A percentile compares a stretch with the other conserved stretches of the same genome.
Evolutionary conservation across 352 stramenopile species (phyloP).

Genomic region (Pythium rishiriense): DNA sequence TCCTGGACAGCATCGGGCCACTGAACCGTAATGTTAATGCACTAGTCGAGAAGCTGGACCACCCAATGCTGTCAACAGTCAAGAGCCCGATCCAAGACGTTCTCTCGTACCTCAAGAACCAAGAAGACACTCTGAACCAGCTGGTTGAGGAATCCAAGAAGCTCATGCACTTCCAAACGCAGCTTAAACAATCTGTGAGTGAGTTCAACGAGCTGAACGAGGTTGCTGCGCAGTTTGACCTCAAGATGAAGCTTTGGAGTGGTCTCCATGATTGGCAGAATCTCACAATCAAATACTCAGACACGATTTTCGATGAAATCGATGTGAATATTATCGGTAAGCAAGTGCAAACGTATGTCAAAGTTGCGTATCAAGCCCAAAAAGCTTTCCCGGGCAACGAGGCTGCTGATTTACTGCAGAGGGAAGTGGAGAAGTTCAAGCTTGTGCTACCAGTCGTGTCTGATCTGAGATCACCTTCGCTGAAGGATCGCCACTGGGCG

Average conservation of each 20-base stretch:
- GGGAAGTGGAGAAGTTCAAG: slow-evolving; percentile 90
- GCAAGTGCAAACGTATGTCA: slow-evolving; percentile 87
- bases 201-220: slow-evolving; percentile 91
- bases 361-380: slow-evolving; percentile 83
- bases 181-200: slow-evolving; percentile 85
- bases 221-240: slow-evolving; percentile 77
- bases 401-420: slow-evolving; percentile 76
- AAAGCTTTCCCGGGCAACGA: slow-evolving; percentile 89
- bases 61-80: slow-evolving; percentile 75
- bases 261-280: slow-evolving; percentile 84
- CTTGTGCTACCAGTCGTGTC: slow-evolving; percentile 78
- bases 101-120: slow-evolving; percentile 67
- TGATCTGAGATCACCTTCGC: slow-evolving; percentile 59
- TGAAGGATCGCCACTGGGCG: slow-evolving; percentile 79
- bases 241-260: slow-evolving; percentile 92
- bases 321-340: slow-evolving; percentile 87
- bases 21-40: slow-evolving; percentile 67
- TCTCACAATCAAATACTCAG: slow-evolving; percentile 72
- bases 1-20: slow-evolving; percentile 86
- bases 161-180: slow-evolving; percentile 87
- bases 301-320: slow-evolving; percentile 88
- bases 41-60: slow-evolving; percentile 83
- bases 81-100: slow-evolving; percentile 75
- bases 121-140: slow-evolving; percentile 70
- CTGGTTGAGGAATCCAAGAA: slow-evolving; percentile 84